These are phyloP conservation scores for Leucocoprinus sp. DNA, from an alignment of 768 basidiomycete species.

Conservation along the genomic window DNA sequence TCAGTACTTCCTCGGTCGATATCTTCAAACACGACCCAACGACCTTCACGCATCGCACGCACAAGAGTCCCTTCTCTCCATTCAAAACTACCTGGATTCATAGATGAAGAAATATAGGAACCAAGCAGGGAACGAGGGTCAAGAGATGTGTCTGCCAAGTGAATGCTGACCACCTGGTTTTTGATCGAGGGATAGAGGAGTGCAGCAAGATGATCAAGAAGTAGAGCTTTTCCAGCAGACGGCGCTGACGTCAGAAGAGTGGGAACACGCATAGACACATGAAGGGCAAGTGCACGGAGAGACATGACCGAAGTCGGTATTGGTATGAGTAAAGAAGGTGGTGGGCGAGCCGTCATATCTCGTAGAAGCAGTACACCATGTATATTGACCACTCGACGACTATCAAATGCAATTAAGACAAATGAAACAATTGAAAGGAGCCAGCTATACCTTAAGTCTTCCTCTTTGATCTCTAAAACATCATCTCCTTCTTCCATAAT, in stretches of 20 bases:
- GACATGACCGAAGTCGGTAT: conserved; percentile 55
- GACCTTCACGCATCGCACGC: conserved; percentile 81
- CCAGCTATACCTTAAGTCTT: conserved; percentile 47
- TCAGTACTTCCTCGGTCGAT: conserved; percentile 87
- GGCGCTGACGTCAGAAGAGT: conserved; percentile 78
- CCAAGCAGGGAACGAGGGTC: conserved; percentile 91
- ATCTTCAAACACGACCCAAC: conserved; percentile 90
- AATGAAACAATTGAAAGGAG: not conserved
- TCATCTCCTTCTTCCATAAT: conserved; percentile 26
- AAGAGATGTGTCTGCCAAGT: conserved; percentile 91
- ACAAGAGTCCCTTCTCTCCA: conserved; percentile 95
- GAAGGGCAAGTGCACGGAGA: conserved; percentile 54
- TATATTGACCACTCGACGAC: conserved; percentile 51
- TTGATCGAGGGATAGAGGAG: conserved; percentile 48
- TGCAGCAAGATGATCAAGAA: conserved; percentile 70
- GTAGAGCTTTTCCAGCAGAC: conserved; percentile 81
- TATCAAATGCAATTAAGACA: conserved; percentile 21
- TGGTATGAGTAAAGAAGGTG: conserved; percentile 40
- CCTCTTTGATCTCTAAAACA: conserved; percentile 27
- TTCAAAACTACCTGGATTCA: conserved; percentile 80
- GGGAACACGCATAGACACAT: conserved; percentile 63
- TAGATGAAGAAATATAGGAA: conserved; percentile 83
- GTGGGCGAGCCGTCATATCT: conserved; percentile 19
- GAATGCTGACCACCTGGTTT: conserved; percentile 76
- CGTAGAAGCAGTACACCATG: conserved; percentile 63